Evolutionary conservation across 2,329 filamentous ascomycete genomes (phyloP).

Genomic region (Trichoderma simmonsii): DNA sequence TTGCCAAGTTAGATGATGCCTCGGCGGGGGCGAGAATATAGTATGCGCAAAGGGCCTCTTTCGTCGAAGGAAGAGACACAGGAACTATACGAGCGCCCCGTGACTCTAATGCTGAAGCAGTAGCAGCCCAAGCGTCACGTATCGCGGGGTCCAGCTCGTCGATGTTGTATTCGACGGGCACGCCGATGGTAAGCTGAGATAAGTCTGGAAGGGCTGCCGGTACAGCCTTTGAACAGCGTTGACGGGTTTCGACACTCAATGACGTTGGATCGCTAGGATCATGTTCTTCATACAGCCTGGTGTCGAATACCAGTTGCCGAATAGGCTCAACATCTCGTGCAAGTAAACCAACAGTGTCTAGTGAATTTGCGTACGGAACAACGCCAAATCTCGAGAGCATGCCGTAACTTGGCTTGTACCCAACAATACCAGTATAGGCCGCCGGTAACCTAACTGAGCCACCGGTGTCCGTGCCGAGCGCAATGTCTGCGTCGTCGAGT

Average conservation of each 20-base stretch:
- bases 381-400: slow-evolving; percentile 82
- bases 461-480: slow-evolving; percentile 90
- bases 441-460: slow-evolving; percentile 85
- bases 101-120: slow-evolving; percentile 56
- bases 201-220: slow-evolving; percentile 27
- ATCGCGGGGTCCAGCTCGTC: slow-evolving; percentile 70
- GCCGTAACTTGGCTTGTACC: slow-evolving; percentile 91
- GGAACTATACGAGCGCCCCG: slow-evolving; percentile 71
- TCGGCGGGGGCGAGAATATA: slow-evolving; percentile 95
- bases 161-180: slow-evolving; percentile 82
- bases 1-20: slow-evolving; percentile 91
- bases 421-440: slow-evolving; percentile 77
- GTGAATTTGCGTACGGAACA: slow-evolving; percentile 85
- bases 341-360: slow-evolving; percentile 84
- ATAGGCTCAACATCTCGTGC: slow-evolving; percentile 53
- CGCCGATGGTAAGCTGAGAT: slow-evolving; percentile 47
- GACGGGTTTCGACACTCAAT: slow-evolving; percentile 54
- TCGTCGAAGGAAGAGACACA: slow-evolving; percentile 79
- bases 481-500: slow-evolving; percentile 54
- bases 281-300: slow-evolving; percentile 47
- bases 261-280: slow-evolving; percentile 76
- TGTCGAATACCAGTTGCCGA: slow-evolving; percentile 50
- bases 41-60: slow-evolving; percentile 84
- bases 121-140: slow-evolving; percentile 64
- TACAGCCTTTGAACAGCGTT: slow-evolving; percentile 38